Conservation (phyloP, 371 early-diverging fungal genomes). For the Conidiobolus incongruus region DNA sequence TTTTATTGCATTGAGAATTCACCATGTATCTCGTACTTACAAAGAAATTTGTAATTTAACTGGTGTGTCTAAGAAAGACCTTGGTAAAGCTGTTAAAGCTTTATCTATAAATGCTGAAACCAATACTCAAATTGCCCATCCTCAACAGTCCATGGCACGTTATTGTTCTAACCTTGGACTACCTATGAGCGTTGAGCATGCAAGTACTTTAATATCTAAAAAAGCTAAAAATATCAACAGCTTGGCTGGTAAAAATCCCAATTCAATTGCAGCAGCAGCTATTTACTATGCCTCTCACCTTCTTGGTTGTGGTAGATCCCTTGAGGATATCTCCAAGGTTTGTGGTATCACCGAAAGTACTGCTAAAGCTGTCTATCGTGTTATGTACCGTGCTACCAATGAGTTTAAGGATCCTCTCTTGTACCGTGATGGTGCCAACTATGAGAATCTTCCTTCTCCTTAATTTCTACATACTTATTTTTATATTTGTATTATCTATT, state of each 20-base stretch:
- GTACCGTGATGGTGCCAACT: not conserved
- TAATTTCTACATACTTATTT: not conserved
- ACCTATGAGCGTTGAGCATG: conserved; percentile 41
- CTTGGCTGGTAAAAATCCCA: conserved; percentile 77
- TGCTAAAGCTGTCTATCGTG: conserved; percentile 51
- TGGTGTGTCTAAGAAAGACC: conserved; percentile 76
- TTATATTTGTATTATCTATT: not conserved
- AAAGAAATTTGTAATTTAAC: conserved; percentile 92
- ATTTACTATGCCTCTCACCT: conserved; percentile 66
- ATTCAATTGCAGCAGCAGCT: conserved; percentile 77
- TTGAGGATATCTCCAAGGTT: conserved; percentile 54
- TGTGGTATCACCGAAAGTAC: conserved; percentile 82
- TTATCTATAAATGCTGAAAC: too few species aligned
- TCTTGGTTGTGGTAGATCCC: conserved; percentile 30
- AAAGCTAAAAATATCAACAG: conserved; percentile 54
- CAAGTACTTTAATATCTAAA: conserved; percentile 43
- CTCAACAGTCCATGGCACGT: too few species aligned
- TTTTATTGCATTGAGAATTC: conserved; percentile 88
- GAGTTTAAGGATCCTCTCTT: not conserved
- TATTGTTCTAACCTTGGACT: conserved; percentile 65
- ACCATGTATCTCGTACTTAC: conserved; percentile 84
- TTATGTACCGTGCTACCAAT: not conserved
- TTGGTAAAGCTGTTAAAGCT: conserved; percentile 67
- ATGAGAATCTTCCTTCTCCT: not conserved
- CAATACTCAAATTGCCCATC: too few species aligned